Conservation (phyloP, 805 yeast genomes). For the Sugiyamaella mastotermitis region DNA sequence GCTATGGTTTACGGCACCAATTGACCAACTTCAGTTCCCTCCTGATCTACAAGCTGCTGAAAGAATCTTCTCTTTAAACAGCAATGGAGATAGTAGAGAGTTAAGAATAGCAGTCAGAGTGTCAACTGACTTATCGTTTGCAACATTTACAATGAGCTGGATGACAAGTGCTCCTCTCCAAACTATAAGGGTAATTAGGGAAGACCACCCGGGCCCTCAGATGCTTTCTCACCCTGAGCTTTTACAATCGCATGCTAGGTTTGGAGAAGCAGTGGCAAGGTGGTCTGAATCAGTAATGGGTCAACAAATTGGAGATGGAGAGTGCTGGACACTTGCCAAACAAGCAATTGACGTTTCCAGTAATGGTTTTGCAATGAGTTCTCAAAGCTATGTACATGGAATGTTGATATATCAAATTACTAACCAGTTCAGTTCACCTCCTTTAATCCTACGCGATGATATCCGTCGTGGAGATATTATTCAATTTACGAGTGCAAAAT, state of each 20-base stretch:
- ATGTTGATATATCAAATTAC: constrained; percentile 22
- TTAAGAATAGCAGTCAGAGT: constrained; percentile 26
- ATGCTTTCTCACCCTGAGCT: constrained; percentile 25
- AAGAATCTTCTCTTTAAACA: constrained; percentile 17
- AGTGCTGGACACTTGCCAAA: constrained; percentile 37
- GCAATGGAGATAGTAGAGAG: constrained; percentile 15
- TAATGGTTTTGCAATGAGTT: constrained; percentile 23
- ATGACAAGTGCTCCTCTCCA: constrained; percentile 32
- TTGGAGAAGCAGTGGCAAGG: constrained; percentile 29
- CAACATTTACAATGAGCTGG: constrained; percentile 27
- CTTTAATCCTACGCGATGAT: constrained; percentile 17
- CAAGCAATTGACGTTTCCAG: constrained; percentile 27
- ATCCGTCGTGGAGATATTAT: constrained; percentile 33
- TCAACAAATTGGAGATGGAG: constrained; percentile 32
- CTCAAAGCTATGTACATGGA: constrained; percentile 29
- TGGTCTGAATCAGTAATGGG: constrained; percentile 32
- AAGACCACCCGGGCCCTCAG: constrained; percentile 39
- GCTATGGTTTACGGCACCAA: constrained; percentile 23
- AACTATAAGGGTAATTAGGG: constrained; percentile 30
- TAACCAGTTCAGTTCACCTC: constrained; percentile 5
- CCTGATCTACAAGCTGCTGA: constrained; percentile 23
- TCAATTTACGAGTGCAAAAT: constrained; percentile 28
- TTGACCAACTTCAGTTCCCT: constrained; percentile 22
- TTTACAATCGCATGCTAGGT: constrained; percentile 20
- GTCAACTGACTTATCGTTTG: constrained; percentile 28